Percentiles rank a stretch among this genome's conserved stretches.
Conservation (phyloP, 78 protist species). For the Dictyostelium citrinum region DNA sequence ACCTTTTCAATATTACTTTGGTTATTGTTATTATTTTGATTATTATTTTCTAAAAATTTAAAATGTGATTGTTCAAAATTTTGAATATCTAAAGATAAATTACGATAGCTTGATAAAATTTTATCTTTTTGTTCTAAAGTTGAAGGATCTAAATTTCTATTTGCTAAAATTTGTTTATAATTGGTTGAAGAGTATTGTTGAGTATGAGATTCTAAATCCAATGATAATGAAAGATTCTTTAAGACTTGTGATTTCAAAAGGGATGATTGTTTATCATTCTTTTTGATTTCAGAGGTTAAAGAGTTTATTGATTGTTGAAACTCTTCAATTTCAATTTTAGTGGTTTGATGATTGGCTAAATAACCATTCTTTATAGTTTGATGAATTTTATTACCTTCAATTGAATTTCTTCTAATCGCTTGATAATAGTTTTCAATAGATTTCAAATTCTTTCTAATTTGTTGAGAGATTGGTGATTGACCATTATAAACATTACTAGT, state of each 20-base stretch:
- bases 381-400: neutral
- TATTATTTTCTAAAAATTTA: neutral
- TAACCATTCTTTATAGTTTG: neutral
- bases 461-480: neutral
- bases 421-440: neutral
- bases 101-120: neutral
- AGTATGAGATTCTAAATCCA: neutral
- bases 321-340: neutral
- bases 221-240: neutral
- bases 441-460: constrained; percentile 10
- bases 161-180: neutral
- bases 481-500: neutral
- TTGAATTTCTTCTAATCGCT: neutral
- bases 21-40: neutral
- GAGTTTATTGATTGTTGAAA: neutral
- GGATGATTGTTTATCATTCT: neutral
- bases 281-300: neutral
- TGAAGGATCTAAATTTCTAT: constrained; percentile 14
- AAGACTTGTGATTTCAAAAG: neutral
- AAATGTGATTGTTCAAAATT: neutral
- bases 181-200: neutral
- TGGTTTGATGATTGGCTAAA: neutral
- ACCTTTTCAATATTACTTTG: neutral
- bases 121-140: neutral
- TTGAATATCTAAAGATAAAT: neutral